Conservation (phyloP, 2,329 filamentous ascomycete species). For the Cryphonectria nitschkei region DNA sequence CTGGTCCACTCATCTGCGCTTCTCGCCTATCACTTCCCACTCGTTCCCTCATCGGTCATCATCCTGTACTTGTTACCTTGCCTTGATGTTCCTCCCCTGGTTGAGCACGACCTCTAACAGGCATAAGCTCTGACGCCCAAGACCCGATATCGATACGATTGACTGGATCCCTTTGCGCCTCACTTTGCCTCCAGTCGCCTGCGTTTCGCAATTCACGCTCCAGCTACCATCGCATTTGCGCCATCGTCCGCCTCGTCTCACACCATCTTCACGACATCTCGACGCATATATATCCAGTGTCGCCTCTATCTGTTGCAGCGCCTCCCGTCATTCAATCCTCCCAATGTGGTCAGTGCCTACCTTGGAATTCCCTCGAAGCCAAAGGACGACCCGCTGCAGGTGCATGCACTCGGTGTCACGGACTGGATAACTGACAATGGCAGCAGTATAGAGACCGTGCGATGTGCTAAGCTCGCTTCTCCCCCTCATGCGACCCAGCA, state of each 20-base stretch:
- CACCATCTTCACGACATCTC: background rate
- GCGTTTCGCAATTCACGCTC: constrained; percentile 3
- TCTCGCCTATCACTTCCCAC: constrained; percentile 1
- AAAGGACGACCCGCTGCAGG: background rate
- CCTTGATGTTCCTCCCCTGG: background rate
- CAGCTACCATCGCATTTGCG: constrained; percentile 17
- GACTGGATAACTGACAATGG: constrained; percentile 22
- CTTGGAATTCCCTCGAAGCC: constrained; percentile 14
- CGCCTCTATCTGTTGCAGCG: constrained; percentile 17
- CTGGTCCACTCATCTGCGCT: background rate
- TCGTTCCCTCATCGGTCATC: background rate
- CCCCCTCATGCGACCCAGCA: constrained; percentile 40
- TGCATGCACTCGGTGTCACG: background rate
- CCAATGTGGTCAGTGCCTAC: constrained; percentile 29
- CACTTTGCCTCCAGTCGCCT: constrained; percentile 20
- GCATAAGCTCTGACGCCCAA: constrained; percentile 21
- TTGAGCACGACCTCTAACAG: background rate
- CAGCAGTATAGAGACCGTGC: constrained; percentile 31
- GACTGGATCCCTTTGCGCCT: constrained; percentile 16
- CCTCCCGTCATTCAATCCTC: background rate
- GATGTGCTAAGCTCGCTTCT: constrained; percentile 38
- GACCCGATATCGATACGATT: constrained; percentile 14
- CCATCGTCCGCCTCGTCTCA: constrained; percentile 24
- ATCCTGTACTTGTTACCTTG: background rate
- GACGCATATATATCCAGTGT: constrained; percentile 24